Percentiles rank a stretch among this genome's conserved stretches.
These are phyloP conservation scores for Lepidium didymum DNA, from an alignment of 345 rosid genomes.

Conservation along the genomic window DNA sequence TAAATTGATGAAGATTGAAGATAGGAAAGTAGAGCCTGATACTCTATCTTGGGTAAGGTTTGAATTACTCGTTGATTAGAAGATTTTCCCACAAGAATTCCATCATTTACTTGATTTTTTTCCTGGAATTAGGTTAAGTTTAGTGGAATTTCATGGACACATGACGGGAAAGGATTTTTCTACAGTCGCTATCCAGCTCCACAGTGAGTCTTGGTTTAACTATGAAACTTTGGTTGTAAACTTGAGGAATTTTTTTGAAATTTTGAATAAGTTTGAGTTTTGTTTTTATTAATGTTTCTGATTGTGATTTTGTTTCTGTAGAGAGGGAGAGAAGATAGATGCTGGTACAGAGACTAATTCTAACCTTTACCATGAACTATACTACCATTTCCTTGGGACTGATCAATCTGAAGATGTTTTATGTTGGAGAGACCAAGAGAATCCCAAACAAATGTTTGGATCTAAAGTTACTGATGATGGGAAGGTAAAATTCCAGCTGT, in stretches of 20 bases:
- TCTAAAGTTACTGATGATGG: slow-evolving; percentile 80
- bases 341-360: slow-evolving; percentile 91
- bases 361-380: slow-evolving; percentile 71
- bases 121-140: slow-evolving; percentile 57
- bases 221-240: not conserved
- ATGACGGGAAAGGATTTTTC: slow-evolving; percentile 80
- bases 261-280: too few relatives aligned
- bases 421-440: slow-evolving; percentile 83
- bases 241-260: not conserved
- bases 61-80: not conserved
- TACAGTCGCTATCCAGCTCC: slow-evolving; percentile 87
- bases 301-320: slow-evolving; percentile 24
- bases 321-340: slow-evolving; percentile 75
- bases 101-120: not conserved
- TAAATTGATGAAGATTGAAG: slow-evolving; percentile 56
- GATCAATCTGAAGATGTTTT: slow-evolving; percentile 78
- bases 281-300: not conserved
- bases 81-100: not conserved
- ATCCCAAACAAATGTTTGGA: slow-evolving; percentile 57
- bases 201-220: slow-evolving; percentile 37
- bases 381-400: slow-evolving; percentile 74
- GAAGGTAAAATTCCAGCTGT: slow-evolving; percentile 39
- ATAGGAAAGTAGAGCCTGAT: slow-evolving; percentile 61
- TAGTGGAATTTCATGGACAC: slow-evolving; percentile 79
- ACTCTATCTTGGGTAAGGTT: slow-evolving; percentile 71